Evolutionary conservation across 352 stramenopile genomes (phyloP).

Genomic region (Globisporangium recalcitrans): DNA sequence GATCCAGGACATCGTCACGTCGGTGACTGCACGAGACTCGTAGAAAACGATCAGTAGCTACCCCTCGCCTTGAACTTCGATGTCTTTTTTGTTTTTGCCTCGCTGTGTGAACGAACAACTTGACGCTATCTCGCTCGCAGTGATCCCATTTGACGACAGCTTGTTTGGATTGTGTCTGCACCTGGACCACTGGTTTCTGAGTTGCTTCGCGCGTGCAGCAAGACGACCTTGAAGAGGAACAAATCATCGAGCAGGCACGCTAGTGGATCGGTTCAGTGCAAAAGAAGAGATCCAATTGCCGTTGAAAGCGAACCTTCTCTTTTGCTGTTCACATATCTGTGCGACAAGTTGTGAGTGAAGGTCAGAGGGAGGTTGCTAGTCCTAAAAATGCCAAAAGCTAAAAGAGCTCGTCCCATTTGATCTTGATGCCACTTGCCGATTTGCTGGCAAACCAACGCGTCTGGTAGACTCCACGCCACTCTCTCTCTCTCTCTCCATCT

Average conservation of each 20-base stretch:
- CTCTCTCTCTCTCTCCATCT: too few species aligned
- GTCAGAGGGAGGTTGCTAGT: neutral
- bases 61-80: neutral
- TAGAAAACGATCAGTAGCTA: slow-evolving; percentile 19
- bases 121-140: too few species aligned
- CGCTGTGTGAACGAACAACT: neutral
- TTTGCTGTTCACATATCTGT: neutral
- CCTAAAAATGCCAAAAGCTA: neutral
- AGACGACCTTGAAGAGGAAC: neutral
- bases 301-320: neutral
- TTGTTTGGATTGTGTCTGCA: too few species aligned
- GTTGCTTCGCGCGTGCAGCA: too few species aligned
- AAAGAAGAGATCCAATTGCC: too few species aligned
- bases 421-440: neutral
- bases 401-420: neutral
- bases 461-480: too few species aligned
- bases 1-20: slow-evolving; percentile 91
- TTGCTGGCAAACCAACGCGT: neutral
- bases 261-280: too few species aligned
- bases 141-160: too few species aligned
- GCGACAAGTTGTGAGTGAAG: slow-evolving; percentile 3
- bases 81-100: neutral
- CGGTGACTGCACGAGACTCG: slow-evolving; percentile 84
- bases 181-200: neutral
- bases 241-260: neutral